These are phyloP conservation scores for Apiospora kogelbergensis DNA, from an alignment of 2,329 filamentous ascomycete species.

Conservation along the genomic window DNA sequence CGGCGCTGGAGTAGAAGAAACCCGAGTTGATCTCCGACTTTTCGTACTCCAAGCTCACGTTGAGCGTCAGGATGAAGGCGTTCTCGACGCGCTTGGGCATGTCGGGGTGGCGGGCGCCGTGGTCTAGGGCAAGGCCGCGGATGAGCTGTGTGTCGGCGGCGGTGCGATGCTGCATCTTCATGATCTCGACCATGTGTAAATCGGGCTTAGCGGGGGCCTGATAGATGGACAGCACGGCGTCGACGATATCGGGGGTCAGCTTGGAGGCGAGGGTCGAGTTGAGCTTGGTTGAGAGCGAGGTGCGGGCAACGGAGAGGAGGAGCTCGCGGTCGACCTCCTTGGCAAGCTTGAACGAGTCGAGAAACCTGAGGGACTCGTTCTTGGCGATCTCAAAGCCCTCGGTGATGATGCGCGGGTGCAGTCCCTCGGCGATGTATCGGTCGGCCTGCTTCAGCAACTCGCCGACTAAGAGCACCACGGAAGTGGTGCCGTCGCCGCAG, in stretches of 20 bases:
- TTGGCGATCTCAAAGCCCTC: conserved; percentile 98
- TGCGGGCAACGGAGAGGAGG: conserved; percentile 87
- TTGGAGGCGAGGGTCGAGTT: conserved; percentile 86
- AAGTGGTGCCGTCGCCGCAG: conserved; percentile 95
- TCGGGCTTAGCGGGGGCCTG: conserved; percentile 88
- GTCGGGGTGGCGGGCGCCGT: conserved; percentile 93
- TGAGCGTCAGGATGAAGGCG: conserved; percentile 90
- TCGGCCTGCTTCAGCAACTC: conserved; percentile 98
- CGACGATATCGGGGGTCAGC: conserved; percentile 92
- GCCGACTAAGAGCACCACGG: conserved; percentile 90
- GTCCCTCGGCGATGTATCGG: conserved; percentile 92
- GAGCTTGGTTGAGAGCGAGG: conserved; percentile 92
- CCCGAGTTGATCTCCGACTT: conserved; percentile 99
- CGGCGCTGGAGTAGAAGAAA: conserved; percentile 97
- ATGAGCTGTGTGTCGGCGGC: conserved; percentile 96
- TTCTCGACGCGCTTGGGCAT: conserved; percentile 98
- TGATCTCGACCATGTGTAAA: conserved; percentile 98
- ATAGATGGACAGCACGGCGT: conserved; percentile 94
- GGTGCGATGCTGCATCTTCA: conserved; percentile 99
- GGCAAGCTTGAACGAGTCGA: conserved; percentile 88
- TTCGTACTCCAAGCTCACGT: conserved; percentile 97
- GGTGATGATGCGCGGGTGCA: conserved; percentile 94
- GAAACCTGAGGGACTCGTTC: conserved; percentile 89
- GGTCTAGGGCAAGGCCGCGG: conserved; percentile 86
- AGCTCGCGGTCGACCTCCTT: conserved; percentile 91